Conservation (phyloP, 805 yeast species). For the Wickerhamomyces alni region DNA sequence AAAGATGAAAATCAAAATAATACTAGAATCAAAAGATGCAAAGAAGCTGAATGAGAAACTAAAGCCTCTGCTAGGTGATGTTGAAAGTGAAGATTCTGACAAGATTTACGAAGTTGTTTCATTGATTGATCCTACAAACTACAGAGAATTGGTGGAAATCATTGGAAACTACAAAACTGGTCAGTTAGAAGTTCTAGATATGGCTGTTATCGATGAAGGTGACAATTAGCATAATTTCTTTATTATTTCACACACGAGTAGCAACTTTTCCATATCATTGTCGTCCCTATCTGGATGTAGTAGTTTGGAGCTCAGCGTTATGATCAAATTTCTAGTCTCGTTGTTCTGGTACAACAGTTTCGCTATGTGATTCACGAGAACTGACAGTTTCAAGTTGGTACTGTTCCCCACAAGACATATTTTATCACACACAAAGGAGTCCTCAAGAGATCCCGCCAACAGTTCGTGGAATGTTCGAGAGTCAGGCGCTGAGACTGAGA, state of each 20-base stretch:
- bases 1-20: slow-evolving; percentile 78
- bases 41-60: slow-evolving; percentile 37
- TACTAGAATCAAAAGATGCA: slow-evolving; percentile 48
- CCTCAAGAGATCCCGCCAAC: not conserved
- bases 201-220: slow-evolving; percentile 76
- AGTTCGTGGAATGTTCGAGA: slow-evolving; percentile 9
- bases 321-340: slow-evolving; percentile 16
- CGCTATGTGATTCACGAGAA: slow-evolving; percentile 19
- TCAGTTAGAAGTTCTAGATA: slow-evolving; percentile 75
- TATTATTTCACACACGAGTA: slow-evolving; percentile 11
- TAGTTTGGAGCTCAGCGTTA: slow-evolving; percentile 22
- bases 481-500: slow-evolving; percentile 19
- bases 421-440: slow-evolving; percentile 41
- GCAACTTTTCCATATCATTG: slow-evolving; percentile 12
- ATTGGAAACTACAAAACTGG: slow-evolving; percentile 51
- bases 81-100: slow-evolving; percentile 38
- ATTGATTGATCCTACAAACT: slow-evolving; percentile 80
- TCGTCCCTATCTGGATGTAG: slow-evolving; percentile 6
- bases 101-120: slow-evolving; percentile 52
- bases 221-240: slow-evolving; percentile 20
- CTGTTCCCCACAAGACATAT: slow-evolving; percentile 17
- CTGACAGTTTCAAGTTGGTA: slow-evolving; percentile 11
- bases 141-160: slow-evolving; percentile 60
- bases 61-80: slow-evolving; percentile 34
- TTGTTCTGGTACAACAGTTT: slow-evolving; percentile 12